Evolutionary conservation across 106 monocot genomes (phyloP).

Genomic region (Dendrobium nobile): DNA sequence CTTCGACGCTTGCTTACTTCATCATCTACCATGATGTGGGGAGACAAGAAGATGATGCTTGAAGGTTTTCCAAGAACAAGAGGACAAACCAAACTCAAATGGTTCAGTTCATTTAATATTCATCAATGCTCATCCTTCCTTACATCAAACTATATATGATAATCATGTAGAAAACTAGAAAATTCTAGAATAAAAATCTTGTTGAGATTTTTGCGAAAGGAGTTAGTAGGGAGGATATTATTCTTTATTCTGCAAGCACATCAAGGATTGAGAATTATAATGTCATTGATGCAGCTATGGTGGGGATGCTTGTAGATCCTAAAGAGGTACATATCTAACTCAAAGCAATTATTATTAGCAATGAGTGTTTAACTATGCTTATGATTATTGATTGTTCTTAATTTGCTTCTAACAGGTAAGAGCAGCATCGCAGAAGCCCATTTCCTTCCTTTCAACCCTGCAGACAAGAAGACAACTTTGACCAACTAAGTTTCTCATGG

Average conservation of each 20-base stretch:
- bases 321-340: conserved; percentile 61
- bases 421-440: conserved; percentile 87
- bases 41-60: no score
- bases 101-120: no score
- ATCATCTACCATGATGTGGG: no score
- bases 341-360: background rate
- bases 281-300: conserved; percentile 94
- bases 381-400: background rate
- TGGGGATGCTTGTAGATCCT: conserved; percentile 96
- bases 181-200: conserved; percentile 39
- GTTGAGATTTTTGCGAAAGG: conserved; percentile 79
- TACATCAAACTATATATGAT: no score
- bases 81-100: no score
- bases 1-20: no score
- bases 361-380: background rate
- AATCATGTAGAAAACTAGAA: no score
- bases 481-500: conserved; percentile 77
- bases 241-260: conserved; percentile 77
- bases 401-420: conserved; percentile 46
- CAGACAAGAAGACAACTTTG: conserved; percentile 87
- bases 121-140: no score
- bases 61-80: no score
- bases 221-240: conserved; percentile 79
- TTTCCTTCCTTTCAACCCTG: conserved; percentile 94
- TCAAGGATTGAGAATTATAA: conserved; percentile 93